phyloP scores from a whole-genome alignment of 495 filamentous ascomycete genomes.

The Penicillium turbatum region DNA sequence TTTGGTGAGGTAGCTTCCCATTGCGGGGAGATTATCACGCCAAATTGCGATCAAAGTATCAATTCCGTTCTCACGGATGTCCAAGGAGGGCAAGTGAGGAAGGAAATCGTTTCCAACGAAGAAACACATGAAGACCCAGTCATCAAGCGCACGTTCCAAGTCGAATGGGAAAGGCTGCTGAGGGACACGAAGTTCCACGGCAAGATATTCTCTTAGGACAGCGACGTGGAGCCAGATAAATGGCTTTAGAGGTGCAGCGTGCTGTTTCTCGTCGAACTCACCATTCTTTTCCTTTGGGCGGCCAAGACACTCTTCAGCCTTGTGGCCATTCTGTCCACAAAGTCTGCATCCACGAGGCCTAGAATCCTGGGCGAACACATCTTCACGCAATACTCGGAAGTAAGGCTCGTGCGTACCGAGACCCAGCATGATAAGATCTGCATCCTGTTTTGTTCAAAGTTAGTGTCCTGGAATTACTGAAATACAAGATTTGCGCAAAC shows the following conservation, averaged over 20 bases:
- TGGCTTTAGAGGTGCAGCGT: slow-evolving; percentile 65
- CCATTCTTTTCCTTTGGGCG: slow-evolving; percentile 79
- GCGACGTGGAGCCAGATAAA: slow-evolving; percentile 98
- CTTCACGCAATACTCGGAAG: slow-evolving; percentile 94
- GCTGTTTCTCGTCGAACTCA: slow-evolving; percentile 80
- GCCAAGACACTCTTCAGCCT: slow-evolving; percentile 76
- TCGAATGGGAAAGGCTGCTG: slow-evolving; percentile 77
- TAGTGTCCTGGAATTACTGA: slow-evolving; percentile 12
- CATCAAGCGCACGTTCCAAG: slow-evolving; percentile 92
- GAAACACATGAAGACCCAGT: slow-evolving; percentile 99
- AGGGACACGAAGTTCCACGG: slow-evolving; percentile 78
- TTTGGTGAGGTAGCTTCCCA: slow-evolving; percentile 93
- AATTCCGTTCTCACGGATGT: slow-evolving; percentile 96
- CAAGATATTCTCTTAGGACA: slow-evolving; percentile 88
- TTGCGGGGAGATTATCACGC: slow-evolving; percentile 83
- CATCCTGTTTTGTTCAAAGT: slow-evolving; percentile 52
- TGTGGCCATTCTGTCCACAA: slow-evolving; percentile 88
- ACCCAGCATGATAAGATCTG: slow-evolving; percentile 98
- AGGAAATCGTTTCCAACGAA: slow-evolving; percentile 99
- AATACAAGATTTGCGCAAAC: slow-evolving; percentile 6
- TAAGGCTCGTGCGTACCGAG: slow-evolving; percentile 96
- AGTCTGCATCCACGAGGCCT: slow-evolving; percentile 75
- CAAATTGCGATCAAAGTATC: slow-evolving; percentile 94
- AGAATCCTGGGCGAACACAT: slow-evolving; percentile 88
- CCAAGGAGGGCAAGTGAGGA: slow-evolving; percentile 90